Base-by-base conservation (phyloP, 139 green algal species). In the Chlamydomonas sp. region DNA sequence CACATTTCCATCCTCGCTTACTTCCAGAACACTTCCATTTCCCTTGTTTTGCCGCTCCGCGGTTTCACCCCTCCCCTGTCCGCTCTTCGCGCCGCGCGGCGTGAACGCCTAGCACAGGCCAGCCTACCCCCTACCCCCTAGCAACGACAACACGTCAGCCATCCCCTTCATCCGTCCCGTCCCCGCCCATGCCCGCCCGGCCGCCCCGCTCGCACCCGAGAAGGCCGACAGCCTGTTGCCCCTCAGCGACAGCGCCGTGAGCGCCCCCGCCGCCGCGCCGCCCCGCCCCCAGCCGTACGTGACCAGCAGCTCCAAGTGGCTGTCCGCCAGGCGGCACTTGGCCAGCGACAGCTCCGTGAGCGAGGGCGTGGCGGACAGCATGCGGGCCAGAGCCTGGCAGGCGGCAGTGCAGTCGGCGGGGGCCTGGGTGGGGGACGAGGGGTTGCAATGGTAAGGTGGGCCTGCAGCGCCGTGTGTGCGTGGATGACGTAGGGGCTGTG, bases 311-410 rank as follows among this genome's bases (percentile, higher is more conserved):
- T 95, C 87, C 15, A 93, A 72, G 63, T 90, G 78, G 73, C 60
- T 73, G 85, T 95, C 92, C 80, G 85, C 79, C 85, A 95, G 83
- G 20, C 72, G 49, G 75, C 91, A 84, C 91, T 95, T 93, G 79
- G 83, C 85, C 17, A 95, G 82, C 0, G 78, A 88, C 31, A 95
- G 85, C 20, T 89, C 89, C 1, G 49, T 69, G 31, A 95, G 90
- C 20, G 77, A 74, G 61, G 60, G 80, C 83, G 89, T 91, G 74
- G 6, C 15, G 31, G 87, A 81, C 0, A 95, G 86, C 91, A 95
- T 94, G 76, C 86, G 85, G 1, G 59, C 66, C 6, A 94, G 69
- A 78, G 90, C 82, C 72, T 89, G 83, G 57, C 79, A 79, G 79
- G 31, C 31, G 31, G 31, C 31, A 49, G 79, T 87, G 58, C 81